Percentiles rank a stretch among this genome's conserved stretches.
Conservation (phyloP, 176 grass and related monocot genomes). For the Leersia perrieri region DNA sequence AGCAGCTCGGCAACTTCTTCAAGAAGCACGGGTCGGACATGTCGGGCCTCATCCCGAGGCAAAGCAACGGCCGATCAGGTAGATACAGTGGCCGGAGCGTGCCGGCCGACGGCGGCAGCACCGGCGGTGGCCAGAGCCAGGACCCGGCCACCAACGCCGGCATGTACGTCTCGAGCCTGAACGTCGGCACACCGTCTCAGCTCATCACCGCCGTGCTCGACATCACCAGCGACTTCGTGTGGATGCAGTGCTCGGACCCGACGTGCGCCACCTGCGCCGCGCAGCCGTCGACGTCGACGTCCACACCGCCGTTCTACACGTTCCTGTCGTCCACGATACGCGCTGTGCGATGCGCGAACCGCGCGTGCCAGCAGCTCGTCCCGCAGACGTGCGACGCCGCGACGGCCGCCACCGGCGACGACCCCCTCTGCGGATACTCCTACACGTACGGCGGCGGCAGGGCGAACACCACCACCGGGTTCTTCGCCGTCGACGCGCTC, state of each 20-base stretch:
- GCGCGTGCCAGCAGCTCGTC: background rate
- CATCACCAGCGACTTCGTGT: conserved; percentile 26
- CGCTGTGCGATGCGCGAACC: background rate
- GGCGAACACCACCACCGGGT: background rate
- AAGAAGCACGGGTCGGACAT: conserved; percentile 22
- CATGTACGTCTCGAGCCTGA: background rate
- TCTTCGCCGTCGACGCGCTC: background rate
- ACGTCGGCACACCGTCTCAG: background rate
- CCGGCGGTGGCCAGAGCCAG: background rate
- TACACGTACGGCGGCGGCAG: background rate
- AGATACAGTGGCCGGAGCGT: background rate
- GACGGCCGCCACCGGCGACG: too few relatives aligned
- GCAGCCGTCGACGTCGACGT: too few relatives aligned
- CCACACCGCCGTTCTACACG: background rate
- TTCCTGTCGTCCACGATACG: background rate
- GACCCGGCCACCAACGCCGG: background rate
- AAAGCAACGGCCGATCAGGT: background rate
- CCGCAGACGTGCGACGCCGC: background rate
- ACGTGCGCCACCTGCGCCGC: background rate
- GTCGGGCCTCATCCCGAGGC: background rate
- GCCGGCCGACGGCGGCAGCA: too few relatives aligned
- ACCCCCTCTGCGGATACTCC: background rate
- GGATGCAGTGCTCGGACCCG: background rate
- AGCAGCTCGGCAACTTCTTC: conserved; percentile 1
- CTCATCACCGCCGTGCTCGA: background rate